phyloP scores from a whole-genome alignment of 768 basidiomycete genomes.

The Psilocybe subaeruginosa region DNA sequence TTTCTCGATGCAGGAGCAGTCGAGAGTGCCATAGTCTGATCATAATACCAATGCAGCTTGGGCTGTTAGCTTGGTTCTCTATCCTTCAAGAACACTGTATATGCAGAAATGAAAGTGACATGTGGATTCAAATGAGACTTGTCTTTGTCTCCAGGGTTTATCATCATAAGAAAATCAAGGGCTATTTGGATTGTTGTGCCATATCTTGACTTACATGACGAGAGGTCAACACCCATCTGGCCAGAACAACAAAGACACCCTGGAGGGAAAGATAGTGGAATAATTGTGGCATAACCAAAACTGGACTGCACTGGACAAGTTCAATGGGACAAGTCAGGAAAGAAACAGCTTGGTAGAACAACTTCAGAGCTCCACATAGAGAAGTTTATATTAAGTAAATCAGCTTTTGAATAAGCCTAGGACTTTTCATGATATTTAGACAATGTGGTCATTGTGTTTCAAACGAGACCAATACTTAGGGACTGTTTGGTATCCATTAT shows the following conservation, averaged over 20 bases:
- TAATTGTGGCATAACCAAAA: too few relatives aligned
- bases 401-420: too few relatives aligned
- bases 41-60: slow-evolving; percentile 50
- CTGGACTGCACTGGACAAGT: too few relatives aligned
- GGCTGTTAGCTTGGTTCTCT: slow-evolving; percentile 31
- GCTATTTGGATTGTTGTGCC: slow-evolving; percentile 57
- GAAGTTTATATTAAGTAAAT: too few relatives aligned
- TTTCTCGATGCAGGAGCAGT: slow-evolving; percentile 36
- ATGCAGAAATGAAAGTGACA: slow-evolving; percentile 54
- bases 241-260: slow-evolving; percentile 24
- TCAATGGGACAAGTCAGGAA: too few relatives aligned
- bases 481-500: too few relatives aligned
- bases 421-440: too few relatives aligned
- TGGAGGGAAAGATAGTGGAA: too few relatives aligned
- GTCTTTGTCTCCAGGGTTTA: slow-evolving; percentile 44
- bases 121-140: slow-evolving; percentile 46
- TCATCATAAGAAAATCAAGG: slow-evolving; percentile 46
- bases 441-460: too few relatives aligned
- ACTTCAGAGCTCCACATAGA: too few relatives aligned
- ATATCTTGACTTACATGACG: slow-evolving; percentile 47
- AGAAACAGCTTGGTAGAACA: too few relatives aligned
- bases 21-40: slow-evolving; percentile 43
- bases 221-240: slow-evolving; percentile 50
- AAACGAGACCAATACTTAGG: too few relatives aligned
- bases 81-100: slow-evolving; percentile 43